Evolutionary conservation across 768 basidiomycete genomes (phyloP), one percentile per base, ranked within the genome.

Genomic region (Tulasnella sp.): DNA sequence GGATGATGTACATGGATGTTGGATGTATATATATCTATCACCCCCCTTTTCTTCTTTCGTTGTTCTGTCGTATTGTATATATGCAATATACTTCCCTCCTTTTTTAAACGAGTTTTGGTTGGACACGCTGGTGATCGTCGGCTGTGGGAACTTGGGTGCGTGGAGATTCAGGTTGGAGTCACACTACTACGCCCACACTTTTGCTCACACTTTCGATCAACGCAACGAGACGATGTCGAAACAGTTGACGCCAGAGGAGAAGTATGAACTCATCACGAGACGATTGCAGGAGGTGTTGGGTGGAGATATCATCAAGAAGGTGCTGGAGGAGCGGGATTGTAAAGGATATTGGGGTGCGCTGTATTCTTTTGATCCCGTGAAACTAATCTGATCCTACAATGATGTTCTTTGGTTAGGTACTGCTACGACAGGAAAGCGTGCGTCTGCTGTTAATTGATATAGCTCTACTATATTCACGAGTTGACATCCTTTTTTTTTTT

Each of bases 371-470:
- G 60, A 43, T 30, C 43, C 48, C 15, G 15, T 34, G 13, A 43
- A 4, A 11, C 26, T 27, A 49, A 23, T 47, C 26, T 19, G 29
- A 23, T 34, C 11, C 10, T 24, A 15, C 26, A 3, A 15, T 29
- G 5, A 5, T 56, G 13, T n/a, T 13, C 30, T 11, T 59, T 53
- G 45, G 61, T 43, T 66, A 96, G 95, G 95, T 51, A 86, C 89
- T 19, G 91, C 95, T 19, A 83, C 93, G 0, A 98, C 95, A 7
- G 95, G 95, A 65, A 74, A 92, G 75, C 95, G 93, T 97, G 71
- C 45, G 60, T 61, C 30, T 17, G 11, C 51, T 48, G 7, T 48
- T 5, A 27, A 41, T 9, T 1, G 52, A 2, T 21, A 8, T 42
- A 4, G 4, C 29, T 38, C 5, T n/a, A n/a, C 9, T 1, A 23